phyloP scores from a whole-genome alignment of 2,329 filamentous ascomycete genomes.

The Didymella arachidicola region DNA sequence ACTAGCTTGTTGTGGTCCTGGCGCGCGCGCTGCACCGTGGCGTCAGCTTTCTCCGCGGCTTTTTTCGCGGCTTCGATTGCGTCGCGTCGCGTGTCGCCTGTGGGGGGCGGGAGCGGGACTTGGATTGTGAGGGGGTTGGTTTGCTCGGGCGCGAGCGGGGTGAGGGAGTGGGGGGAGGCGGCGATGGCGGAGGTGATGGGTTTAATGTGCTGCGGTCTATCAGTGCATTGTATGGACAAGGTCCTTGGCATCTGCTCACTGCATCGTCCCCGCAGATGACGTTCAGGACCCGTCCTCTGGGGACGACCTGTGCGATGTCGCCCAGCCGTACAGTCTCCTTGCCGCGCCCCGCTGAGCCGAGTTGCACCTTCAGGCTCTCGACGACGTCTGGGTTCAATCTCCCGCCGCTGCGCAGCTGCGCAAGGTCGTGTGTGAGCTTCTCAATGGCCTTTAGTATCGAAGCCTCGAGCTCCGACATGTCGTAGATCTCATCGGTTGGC shows the following conservation, averaged over 20 bases:
- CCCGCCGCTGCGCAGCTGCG: conserved; percentile 68
- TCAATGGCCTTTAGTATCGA: conserved; percentile 64
- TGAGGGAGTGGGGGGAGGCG: conserved; percentile 58
- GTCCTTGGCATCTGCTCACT: conserved; percentile 52
- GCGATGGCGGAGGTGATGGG: conserved; percentile 62
- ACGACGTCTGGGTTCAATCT: conserved; percentile 68
- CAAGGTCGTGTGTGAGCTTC: conserved; percentile 67
- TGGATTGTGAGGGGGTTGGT: conserved; percentile 61
- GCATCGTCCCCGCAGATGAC: conserved; percentile 71
- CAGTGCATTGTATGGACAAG: not conserved
- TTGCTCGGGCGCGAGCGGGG: conserved; percentile 59
- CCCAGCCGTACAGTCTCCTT: conserved; percentile 63
- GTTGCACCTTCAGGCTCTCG: conserved; percentile 66
- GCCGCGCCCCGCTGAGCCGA: conserved; percentile 56
- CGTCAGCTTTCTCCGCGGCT: conserved; percentile 54
- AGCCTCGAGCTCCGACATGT: conserved; percentile 65
- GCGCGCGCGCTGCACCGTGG: conserved; percentile 54
- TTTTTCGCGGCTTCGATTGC: conserved; percentile 52
- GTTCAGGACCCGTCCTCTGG: conserved; percentile 67
- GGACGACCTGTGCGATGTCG: conserved; percentile 72
- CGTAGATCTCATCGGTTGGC: conserved; percentile 63
- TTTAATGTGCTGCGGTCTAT: conserved; percentile 59
- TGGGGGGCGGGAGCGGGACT: conserved; percentile 65
- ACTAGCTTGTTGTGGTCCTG: conserved; percentile 60
- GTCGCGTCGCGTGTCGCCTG: conserved; percentile 61